phyloP scores from a whole-genome alignment of 2,329 filamentous ascomycete species.

The Cytospora paraplurivora region DNA sequence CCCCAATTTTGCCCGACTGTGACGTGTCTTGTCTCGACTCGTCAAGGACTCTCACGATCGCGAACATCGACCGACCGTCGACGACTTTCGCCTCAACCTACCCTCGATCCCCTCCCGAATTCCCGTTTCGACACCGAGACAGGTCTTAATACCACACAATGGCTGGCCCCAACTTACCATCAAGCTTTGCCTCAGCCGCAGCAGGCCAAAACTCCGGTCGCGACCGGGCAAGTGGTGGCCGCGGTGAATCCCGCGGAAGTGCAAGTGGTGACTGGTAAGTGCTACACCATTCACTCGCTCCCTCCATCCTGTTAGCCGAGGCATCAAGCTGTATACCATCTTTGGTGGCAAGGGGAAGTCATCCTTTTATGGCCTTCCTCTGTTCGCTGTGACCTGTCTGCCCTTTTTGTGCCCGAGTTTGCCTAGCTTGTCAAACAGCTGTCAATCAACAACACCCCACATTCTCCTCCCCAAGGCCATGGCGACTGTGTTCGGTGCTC shows the following conservation, averaged over 20 bases:
- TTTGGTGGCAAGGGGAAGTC: neutral
- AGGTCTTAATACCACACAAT: constrained; percentile 39
- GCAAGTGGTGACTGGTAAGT: constrained; percentile 74
- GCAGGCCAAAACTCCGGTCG: constrained; percentile 71
- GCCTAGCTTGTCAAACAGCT: neutral
- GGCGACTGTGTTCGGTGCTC: neutral
- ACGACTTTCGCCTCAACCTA: constrained; percentile 1
- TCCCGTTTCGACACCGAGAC: constrained; percentile 2
- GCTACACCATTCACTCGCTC: neutral
- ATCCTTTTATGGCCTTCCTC: neutral
- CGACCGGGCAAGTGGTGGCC: constrained; percentile 60
- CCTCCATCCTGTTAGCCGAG: neutral
- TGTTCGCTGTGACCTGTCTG: neutral
- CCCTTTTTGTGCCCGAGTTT: neutral
- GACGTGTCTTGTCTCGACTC: neutral
- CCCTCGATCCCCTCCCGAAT: constrained; percentile 1
- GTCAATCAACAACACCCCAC: neutral
- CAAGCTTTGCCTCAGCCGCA: constrained; percentile 82
- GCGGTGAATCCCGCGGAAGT: constrained; percentile 57
- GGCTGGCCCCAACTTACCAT: constrained; percentile 72
- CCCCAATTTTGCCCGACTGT: neutral
- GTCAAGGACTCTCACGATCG: constrained; percentile 2
- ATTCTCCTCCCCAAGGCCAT: neutral
- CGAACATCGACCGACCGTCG: constrained; percentile 8
- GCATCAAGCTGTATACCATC: neutral